Percentiles rank a stretch among this genome's conserved stretches.
Conservation (phyloP, 2,329 filamentous ascomycete genomes). For the Fusarium nurragi region DNA sequence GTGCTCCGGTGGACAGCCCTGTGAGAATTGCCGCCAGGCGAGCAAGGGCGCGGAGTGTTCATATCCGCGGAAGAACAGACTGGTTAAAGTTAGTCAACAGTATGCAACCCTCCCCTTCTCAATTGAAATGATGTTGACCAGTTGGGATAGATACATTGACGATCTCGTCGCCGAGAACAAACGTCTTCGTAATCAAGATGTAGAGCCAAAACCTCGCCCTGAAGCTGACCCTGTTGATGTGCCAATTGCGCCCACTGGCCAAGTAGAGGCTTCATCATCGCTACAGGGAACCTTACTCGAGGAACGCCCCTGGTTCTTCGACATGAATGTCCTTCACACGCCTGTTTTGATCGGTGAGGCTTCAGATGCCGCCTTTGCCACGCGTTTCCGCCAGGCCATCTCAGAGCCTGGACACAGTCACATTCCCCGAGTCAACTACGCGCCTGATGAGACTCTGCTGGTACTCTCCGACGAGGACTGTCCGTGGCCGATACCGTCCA, state of each 20-base stretch:
- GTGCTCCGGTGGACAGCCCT: constrained; percentile 49
- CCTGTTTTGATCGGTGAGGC: constrained; percentile 51
- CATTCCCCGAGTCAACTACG: constrained; percentile 49
- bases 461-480: constrained; percentile 45
- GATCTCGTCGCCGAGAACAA: constrained; percentile 49
- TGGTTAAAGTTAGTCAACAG: constrained; percentile 49
- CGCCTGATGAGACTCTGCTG: constrained; percentile 45
- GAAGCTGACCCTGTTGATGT: constrained; percentile 26
- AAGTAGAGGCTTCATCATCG: constrained; percentile 14
- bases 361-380: constrained; percentile 51
- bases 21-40: constrained; percentile 47
- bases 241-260: constrained; percentile 5
- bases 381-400: constrained; percentile 50
- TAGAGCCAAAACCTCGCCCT: constrained; percentile 20
- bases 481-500: constrained; percentile 52
- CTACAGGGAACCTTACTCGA: constrained; percentile 38
- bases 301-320: constrained; percentile 49
- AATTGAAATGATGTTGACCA: neutral
- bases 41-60: constrained; percentile 46
- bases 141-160: constrained; percentile 48
- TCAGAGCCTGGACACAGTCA: constrained; percentile 46
- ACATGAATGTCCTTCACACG: constrained; percentile 47
- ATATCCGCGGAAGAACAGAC: constrained; percentile 48
- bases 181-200: constrained; percentile 37
- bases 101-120: neutral